Base-by-base conservation (phyloP, 1,139 yeast species). In the Hansenula sp. region DNA sequence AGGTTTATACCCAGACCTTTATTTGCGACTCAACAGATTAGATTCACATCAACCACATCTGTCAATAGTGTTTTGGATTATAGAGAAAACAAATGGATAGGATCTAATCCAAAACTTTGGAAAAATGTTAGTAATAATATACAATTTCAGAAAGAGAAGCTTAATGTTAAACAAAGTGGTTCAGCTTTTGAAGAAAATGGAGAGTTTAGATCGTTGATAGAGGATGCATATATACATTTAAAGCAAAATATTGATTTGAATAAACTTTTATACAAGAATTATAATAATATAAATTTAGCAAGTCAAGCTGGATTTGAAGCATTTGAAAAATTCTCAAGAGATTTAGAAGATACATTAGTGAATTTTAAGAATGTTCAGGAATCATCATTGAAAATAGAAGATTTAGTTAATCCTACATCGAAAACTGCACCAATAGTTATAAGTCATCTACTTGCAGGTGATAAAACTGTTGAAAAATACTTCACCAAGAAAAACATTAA, bases 401-500 rank as follows among this genome's bases (percentile, higher is more conserved):
- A 26, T n/a, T 7, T 26, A 4, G n/a, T 26, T 6, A 26, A 11
- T n/a, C 29, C 29, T 7, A 13, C 6, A 5, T 4, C 3, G 6
- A n/a, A 13, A 6, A 26, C n/a, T 5, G 10, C 17, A 7, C 24
- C 28, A 3, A 8, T 11, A 24, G 8, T 24, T 10, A 24, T 24
- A 4, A 10, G 12, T 24, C 9, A 24, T 11, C 8, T 13, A 11
- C 13, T 24, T 8, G 12, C 9, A 24, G 4, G 13, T 8, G 5
- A 24, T 11, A 11, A 11, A 24, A 11, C 13, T 8, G 26, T 11
- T 11, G 13, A 24, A 17, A 24, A 13, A 18, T 18, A 6, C 37
- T 36, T 43, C 31, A 12, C 28, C 7, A 13, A 41, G 6, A 37
- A 45, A n/a, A n/a, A 18, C 1, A 13, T 47, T 2, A 8, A 14